Evolutionary conservation across 2,329 filamentous ascomycete species (phyloP).

Genomic region (Pyrenophora tritici-repentis): DNA sequence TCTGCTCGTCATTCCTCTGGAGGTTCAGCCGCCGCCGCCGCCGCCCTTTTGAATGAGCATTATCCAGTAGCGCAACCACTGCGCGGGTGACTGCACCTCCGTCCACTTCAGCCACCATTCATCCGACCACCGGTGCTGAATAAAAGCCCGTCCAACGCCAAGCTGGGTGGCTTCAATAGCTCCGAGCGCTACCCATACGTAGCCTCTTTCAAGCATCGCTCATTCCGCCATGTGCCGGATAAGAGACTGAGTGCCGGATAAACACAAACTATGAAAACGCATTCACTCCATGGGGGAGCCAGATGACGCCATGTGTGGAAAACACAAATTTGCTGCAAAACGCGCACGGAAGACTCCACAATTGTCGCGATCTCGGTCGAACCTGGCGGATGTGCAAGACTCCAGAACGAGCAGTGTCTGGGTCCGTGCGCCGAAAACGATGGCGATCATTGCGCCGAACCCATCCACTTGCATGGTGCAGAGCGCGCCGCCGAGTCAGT

Average conservation of each 20-base stretch:
- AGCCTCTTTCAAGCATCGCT: conserved; percentile 4
- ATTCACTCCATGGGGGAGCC: background rate
- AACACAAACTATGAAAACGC: background rate
- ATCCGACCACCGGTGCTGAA: background rate
- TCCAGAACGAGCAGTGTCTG: conserved; percentile 13
- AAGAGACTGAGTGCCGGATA: background rate
- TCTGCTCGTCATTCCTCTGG: background rate
- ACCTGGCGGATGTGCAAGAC: conserved; percentile 11
- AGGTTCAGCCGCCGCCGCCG: background rate
- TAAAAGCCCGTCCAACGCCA: conserved; percentile 8
- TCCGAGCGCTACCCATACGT: conserved; percentile 3
- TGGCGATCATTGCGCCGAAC: conserved; percentile 22
- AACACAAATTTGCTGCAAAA: conserved; percentile 8
- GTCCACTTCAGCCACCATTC: background rate
- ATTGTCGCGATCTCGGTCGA: conserved; percentile 5
- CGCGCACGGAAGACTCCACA: conserved; percentile 12
- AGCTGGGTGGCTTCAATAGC: conserved; percentile 7
- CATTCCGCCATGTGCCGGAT: conserved; percentile 1
- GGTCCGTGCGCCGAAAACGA: conserved; percentile 21
- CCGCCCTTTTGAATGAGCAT: background rate
- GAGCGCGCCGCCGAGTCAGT: conserved; percentile 13
- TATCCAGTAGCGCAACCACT: background rate
- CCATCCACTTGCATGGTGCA: conserved; percentile 1
- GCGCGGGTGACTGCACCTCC: background rate
- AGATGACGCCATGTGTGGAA: conserved; percentile 13